Evolutionary conservation across 2,329 filamentous ascomycete genomes (phyloP), one percentile per base, ranked within the genome.

Genomic region (Aspergillus sojae): DNA sequence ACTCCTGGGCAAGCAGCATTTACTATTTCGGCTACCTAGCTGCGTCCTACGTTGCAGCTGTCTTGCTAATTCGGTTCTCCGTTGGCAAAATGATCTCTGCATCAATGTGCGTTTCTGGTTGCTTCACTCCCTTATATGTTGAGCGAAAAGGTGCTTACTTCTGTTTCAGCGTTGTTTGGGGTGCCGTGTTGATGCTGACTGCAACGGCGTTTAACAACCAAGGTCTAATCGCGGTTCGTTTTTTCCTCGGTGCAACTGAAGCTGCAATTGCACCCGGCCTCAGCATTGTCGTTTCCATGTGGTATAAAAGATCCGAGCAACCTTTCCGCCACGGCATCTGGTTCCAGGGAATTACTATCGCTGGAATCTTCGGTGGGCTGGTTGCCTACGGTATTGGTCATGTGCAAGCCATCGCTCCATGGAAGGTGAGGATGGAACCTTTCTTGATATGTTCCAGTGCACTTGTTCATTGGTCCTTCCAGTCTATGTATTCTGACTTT

Each of bases 231-330:
- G 36, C 36, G 2, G 36, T 39, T 2, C 36, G 16, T 3, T 39
- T 19, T 39, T 39, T 39, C 5, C 21, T 21, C 21, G 21, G 21
- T 21, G 21, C 21, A 21, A 21, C 21, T 21, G 21, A 21, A 21
- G 21, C 21, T 21, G 21, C 21, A 21, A 39, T 39, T 39, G 36
- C 36, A 0, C 36, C 36, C 36, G 36, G 36, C 3, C 77, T 80
- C 57, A 70, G 72, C 62, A 64, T 78, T 63, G 78, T 72, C 43
- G 75, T 73, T n/a, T 70, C 71, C 1, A 65, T 73, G 34, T 76
- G 72, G 71, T 76, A 75, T 50, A 68, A 66, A 10, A 67, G 67
- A 11, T 66, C 70, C 10, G 74, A 76, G 58, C 74, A 76, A 32
- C 73, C 73, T 2, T 64, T 75, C 0, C 67, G 74, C 5, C 69